phyloP scores from a whole-genome alignment of 2,329 filamentous ascomycete genomes.

The Penicillium brasilianum region DNA sequence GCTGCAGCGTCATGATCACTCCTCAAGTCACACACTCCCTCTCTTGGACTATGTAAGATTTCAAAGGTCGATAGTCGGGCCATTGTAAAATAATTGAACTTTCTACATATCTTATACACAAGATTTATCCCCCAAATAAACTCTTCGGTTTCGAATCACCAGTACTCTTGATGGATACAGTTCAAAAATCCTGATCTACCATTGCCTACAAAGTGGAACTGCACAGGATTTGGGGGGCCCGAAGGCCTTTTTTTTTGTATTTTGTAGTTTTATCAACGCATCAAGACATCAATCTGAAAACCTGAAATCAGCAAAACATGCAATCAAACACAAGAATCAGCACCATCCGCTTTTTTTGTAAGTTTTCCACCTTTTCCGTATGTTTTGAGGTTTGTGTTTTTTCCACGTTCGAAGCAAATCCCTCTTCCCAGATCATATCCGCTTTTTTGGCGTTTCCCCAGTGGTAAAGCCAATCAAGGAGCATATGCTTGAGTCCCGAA shows the following conservation, averaged over 20 bases:
- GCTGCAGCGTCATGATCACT: neutral
- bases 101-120: neutral
- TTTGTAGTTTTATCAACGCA: neutral
- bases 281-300: neutral
- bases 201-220: neutral
- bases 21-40: neutral
- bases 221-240: neutral
- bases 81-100: slow-evolving; percentile 5
- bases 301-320: neutral
- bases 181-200: neutral
- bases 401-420: neutral
- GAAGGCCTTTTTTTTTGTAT: slow-evolving; percentile 17
- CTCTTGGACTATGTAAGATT: neutral
- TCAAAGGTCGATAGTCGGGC: neutral
- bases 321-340: neutral
- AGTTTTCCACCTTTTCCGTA: slow-evolving; percentile 1
- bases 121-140: neutral
- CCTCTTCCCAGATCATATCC: neutral
- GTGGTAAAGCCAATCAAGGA: neutral
- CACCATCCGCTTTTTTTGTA: neutral
- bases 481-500: neutral
- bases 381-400: neutral
- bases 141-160: neutral
- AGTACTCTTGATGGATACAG: neutral
- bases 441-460: neutral